These are phyloP conservation scores for Vitis rupestris DNA, from an alignment of 164 flowering plant species.

Conservation along the genomic window DNA sequence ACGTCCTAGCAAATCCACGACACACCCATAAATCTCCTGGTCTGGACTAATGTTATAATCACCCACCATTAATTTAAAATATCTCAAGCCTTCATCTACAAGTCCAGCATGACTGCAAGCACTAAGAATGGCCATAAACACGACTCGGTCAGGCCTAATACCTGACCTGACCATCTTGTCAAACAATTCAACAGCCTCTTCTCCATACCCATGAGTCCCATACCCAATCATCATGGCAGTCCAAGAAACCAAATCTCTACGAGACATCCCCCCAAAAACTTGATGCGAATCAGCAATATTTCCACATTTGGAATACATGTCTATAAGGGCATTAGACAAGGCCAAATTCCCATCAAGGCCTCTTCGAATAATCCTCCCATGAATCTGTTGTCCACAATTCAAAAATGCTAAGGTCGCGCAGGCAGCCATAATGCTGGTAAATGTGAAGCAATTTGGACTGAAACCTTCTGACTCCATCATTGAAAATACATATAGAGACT, in stretches of 20 bases:
- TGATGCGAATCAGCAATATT: slow-evolving; percentile 43
- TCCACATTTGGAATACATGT: slow-evolving; percentile 95
- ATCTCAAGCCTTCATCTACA: slow-evolving; percentile 66
- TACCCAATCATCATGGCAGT: slow-evolving; percentile 91
- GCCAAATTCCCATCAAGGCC: slow-evolving; percentile 51
- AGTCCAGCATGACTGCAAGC: slow-evolving; percentile 91
- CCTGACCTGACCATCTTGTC: slow-evolving; percentile 63
- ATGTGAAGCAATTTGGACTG: slow-evolving; percentile 72
- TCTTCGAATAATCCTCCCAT: slow-evolving; percentile 47
- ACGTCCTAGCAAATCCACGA: slow-evolving; percentile 83
- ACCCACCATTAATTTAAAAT: slow-evolving; percentile 47
- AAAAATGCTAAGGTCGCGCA: slow-evolving; percentile 61
- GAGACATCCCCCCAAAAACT: slow-evolving; percentile 47
- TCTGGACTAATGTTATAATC: slow-evolving; percentile 46
- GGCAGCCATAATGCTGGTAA: slow-evolving; percentile 56
- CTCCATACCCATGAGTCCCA: slow-evolving; percentile 83
- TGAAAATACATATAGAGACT: slow-evolving; percentile 51
- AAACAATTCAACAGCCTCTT: slow-evolving; percentile 68
- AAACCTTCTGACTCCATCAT: slow-evolving; percentile 48
- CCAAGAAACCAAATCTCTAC: slow-evolving; percentile 69
- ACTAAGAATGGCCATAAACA: slow-evolving; percentile 63
- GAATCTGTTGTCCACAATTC: slow-evolving; percentile 73
- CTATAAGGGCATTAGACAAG: slow-evolving; percentile 68
- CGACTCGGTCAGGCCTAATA: slow-evolving; percentile 57
- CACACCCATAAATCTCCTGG: slow-evolving; percentile 76